Evolutionary conservation across 768 basidiomycete species (phyloP), one percentile per base, ranked within the genome.

Genomic region (Russula vinacea): DNA sequence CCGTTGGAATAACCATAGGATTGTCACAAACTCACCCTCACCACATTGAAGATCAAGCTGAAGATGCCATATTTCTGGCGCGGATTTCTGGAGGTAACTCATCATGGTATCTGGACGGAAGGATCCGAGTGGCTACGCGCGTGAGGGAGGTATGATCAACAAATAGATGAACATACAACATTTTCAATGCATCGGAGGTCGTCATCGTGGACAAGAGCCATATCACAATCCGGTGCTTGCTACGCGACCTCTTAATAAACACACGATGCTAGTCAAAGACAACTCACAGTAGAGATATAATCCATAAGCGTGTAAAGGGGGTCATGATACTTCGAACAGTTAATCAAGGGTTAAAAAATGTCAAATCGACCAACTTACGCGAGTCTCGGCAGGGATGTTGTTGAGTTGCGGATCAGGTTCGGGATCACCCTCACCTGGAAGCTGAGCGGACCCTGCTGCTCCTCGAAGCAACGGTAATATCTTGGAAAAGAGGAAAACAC

Each of bases 391-490:
- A 11, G 55, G 26, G 26, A 26, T 42, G 40, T 40, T 56, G 2
- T n/a, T 29, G 16, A 44, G 26, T 32, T 29, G 55, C 10, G 40
- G 3, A 44, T 42, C 40, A 13, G 55, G 9, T 16, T 44, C 5
- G 26, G 19, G 10, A 2, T 32, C 24, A 13, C 42, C 40, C 13
- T 42, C 55, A 42, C 8, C 24, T 29, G 55, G 55, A 29, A 17
- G 17, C 39, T n/a, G 39, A 56, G 40, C 26, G 2, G 40, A 40
- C 40, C 40, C 40, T 19, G 40, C 55, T 2, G 55, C 40, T n/a
- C 26, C 55, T 56, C 55, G 55, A 44, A 56, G 55, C 40, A 24
- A 19, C 19, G 55, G 55, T 2, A 56, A 14, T 29, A 56, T 56
- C 40, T 5, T 56, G 16, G 55, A 29, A 44, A 56, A 32, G 10